Evolutionary conservation across 1,284 basidiomycete species (phyloP), one percentile per base, ranked within the genome.

Genomic region (Ceratobasidium sp.): DNA sequence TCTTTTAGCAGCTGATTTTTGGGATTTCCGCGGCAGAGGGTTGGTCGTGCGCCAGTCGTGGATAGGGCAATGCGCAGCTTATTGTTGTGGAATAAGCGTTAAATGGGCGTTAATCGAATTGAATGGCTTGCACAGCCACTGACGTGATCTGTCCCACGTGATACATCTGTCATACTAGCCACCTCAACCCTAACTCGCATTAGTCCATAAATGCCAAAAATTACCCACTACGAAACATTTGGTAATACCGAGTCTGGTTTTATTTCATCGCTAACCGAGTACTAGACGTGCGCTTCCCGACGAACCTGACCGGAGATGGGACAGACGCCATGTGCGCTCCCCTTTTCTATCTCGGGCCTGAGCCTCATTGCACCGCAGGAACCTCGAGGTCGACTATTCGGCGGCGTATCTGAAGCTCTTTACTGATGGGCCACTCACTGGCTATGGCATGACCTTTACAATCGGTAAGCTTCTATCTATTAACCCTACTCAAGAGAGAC

Each of bases 391-490:
- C 84, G 95, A 98, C 85, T 98, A 98, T 85, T 96, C 94, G 0
- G 94, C 95, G 0, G 96, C 96, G 0, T 97, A 97, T 83, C 87
- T 97, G 59, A 89, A 90, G 9, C 86, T 98, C 75, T 86, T 90
- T 80, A 96, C 96, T 4, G 88, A 90, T 71, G 85, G 88, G 2
- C 76, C 79, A 32, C 89, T 96, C 62, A 88, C 90, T 73, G 95
- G 95, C 40, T 91, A 95, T 81, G 96, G 96, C 68, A 96, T 97
- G 95, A 97, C 96, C 9, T 98, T 98, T 84, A 97, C 96, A 19
- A 97, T 96, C 81, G 96, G 96, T 7, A n/a, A 22, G 61, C 37
- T 64, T 44, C 40, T n/a, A 15, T 61, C 59, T 64, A 37, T 19
- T 64, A 44, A 19, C 37, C 19, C 17, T n/a, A 19, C 43, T 44